phyloP scores from a whole-genome alignment of 257 asterid genomes.

The Eucommia ulmoides region DNA sequence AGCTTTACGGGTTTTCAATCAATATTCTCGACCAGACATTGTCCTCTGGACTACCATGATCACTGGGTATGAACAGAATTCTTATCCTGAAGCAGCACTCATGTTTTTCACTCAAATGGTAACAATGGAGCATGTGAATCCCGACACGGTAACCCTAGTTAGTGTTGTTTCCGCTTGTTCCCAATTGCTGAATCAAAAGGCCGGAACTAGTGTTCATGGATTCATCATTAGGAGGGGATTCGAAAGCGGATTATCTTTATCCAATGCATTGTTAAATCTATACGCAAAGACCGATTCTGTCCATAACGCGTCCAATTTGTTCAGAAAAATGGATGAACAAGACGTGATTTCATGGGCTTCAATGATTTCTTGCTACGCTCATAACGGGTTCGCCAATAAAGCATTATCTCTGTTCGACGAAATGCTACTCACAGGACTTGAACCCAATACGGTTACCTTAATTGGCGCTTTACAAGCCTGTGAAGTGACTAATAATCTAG shows the following conservation, averaged over 20 bases:
- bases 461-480: conserved; percentile 67
- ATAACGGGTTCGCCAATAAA: conserved; percentile 30
- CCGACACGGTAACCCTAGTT: conserved; percentile 41
- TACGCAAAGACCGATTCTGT: conserved; percentile 43
- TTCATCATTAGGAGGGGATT: conserved; percentile 28
- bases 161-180: conserved; percentile 64
- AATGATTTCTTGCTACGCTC: conserved; percentile 62
- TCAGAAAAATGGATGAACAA: conserved; percentile 38
- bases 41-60: conserved; percentile 64
- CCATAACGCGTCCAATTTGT: conserved; percentile 29
- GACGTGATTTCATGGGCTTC: conserved; percentile 83
- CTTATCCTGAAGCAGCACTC: conserved; percentile 32
- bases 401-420: conserved; percentile 40
- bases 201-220: conserved; percentile 61
- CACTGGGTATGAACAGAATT: conserved; percentile 49
- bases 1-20: conserved; percentile 46
- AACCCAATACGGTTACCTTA: conserved; percentile 32
- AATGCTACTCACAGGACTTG: conserved; percentile 35
- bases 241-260: conserved; percentile 27
- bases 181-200: conserved; percentile 23
- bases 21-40: conserved; percentile 45
- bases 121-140: conserved; percentile 9
- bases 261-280: conserved; percentile 43
- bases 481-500: conserved; percentile 35
- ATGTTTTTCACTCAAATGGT: conserved; percentile 28